Evolutionary conservation across 2,329 filamentous ascomycete species (phyloP), one percentile per base, ranked within the genome.

Genomic region (Fusarium pseudograminearum): DNA sequence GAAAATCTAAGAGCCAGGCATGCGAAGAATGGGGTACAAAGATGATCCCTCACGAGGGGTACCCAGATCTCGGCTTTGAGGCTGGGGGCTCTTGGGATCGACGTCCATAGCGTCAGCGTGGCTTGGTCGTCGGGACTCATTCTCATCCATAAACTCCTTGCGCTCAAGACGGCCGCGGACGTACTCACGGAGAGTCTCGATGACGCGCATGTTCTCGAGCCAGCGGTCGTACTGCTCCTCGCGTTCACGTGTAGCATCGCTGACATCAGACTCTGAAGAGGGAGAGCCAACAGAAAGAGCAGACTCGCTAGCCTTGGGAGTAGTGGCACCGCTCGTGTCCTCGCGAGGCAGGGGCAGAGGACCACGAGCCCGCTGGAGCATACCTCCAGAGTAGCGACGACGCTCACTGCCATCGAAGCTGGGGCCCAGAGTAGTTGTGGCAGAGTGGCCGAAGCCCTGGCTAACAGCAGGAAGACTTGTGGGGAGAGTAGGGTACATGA

Each of bases 401-500:
- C 89, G 87, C 76, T 88, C 87, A 69, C 88, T 87, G 66, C 81
- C 83, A 61, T 90, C 88, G 68, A 90, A 91, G 74, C 82, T 89
- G 16, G 89, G 86, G 3, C 91, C 92, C 18, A 95, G 86, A 24
- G 90, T 91, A 16, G 92, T 89, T 4, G 91, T 90, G 38, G 90
- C 88, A 5, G 89, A 87, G 69, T 91, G 90, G 31, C 89, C 85
- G 75, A 91, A 93, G 77, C 91, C 90, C 45, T 90, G 86, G 61
- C 87, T 89, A 53, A 92, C 90, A 46, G 91, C 87, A 45, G 86
- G 92, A 14, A 81, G 76, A 67, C 78, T 80, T 20, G 80, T 79
- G 4, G 80, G 80, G 33, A 96, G 86, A 69, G 84, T 92, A 20
- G 93, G 93, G 79, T 96, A 96, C 81, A 92, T 87, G 74, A 88